phyloP scores from a whole-genome alignment of 1,284 basidiomycete genomes.

The Neolentinus lepideus region DNA sequence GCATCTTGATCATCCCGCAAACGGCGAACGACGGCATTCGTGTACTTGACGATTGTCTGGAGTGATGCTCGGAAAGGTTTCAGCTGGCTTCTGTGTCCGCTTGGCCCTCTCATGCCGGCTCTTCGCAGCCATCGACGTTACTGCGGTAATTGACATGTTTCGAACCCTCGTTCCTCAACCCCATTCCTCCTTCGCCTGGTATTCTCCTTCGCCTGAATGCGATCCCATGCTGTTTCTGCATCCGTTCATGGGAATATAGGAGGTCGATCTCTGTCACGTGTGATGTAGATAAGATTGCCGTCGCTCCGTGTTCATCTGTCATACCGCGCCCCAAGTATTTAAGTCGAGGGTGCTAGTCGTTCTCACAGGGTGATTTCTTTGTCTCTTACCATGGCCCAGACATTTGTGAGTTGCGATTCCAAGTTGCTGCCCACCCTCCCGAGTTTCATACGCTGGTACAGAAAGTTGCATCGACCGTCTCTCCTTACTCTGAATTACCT shows the following conservation, averaged over 20 bases:
- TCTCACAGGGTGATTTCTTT: neutral
- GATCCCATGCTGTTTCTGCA: neutral
- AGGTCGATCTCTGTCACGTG: neutral
- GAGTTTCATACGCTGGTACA: conserved; percentile 6
- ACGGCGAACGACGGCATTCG: neutral
- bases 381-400: neutral
- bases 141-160: too few species aligned
- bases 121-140: too few species aligned
- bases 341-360: neutral
- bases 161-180: too few species aligned
- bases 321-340: neutral
- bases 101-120: too few species aligned
- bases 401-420: neutral
- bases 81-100: too few species aligned
- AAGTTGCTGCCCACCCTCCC: neutral
- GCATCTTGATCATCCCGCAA: neutral
- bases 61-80: too few species aligned
- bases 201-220: neutral
- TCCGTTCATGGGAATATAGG: neutral
- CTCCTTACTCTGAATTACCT: conserved; percentile 47
- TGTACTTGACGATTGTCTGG: too few species aligned
- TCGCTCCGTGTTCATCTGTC: neutral
- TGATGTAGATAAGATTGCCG: neutral
- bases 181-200: too few species aligned
- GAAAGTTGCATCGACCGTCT: conserved; percentile 35